These are phyloP conservation scores for Cynanchum wilfordii DNA, from an alignment of 257 asterid species.

Conservation along the genomic window DNA sequence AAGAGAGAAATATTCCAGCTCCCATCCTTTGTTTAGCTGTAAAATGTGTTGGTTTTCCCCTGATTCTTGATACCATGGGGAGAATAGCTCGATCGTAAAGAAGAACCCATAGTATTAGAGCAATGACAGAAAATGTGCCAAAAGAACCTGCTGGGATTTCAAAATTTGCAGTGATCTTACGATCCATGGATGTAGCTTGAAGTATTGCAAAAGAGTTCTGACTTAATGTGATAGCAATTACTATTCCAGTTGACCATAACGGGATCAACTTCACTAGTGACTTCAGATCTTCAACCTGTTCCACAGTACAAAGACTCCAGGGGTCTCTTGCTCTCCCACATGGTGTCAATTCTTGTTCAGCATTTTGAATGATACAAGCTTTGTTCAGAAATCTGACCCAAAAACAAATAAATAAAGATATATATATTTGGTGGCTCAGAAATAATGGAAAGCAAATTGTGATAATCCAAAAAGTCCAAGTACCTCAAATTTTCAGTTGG, in stretches of 20 bases:
- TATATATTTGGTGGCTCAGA: background rate
- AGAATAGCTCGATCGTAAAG: background rate
- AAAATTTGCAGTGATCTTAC: slow-evolving; percentile 42
- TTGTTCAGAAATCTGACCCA: background rate
- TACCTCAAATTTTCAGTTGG: slow-evolving; percentile 56
- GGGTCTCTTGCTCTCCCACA: slow-evolving; percentile 46
- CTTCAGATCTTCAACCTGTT: slow-evolving; percentile 76
- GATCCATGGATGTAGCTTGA: slow-evolving; percentile 64
- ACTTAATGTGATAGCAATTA: slow-evolving; percentile 41
- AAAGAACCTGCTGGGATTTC: slow-evolving; percentile 18
- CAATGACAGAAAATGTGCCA: background rate
- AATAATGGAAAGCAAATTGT: background rate
- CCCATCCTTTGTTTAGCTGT: background rate
- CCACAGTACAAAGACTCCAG: slow-evolving; percentile 65
- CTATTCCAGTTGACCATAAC: slow-evolving; percentile 65
- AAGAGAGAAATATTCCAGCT: slow-evolving; percentile 38
- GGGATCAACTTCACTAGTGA: slow-evolving; percentile 52
- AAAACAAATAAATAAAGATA: slow-evolving; percentile 33
- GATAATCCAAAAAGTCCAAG: background rate
- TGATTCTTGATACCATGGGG: background rate
- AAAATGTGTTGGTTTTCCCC: background rate
- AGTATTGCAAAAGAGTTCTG: slow-evolving; percentile 61
- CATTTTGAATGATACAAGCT: slow-evolving; percentile 55
- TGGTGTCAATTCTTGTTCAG: slow-evolving; percentile 28
- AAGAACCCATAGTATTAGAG: background rate